Evolutionary conservation across 345 rosid species (phyloP), one percentile per base, ranked within the genome.

Genomic region (Microcos paniculata): DNA sequence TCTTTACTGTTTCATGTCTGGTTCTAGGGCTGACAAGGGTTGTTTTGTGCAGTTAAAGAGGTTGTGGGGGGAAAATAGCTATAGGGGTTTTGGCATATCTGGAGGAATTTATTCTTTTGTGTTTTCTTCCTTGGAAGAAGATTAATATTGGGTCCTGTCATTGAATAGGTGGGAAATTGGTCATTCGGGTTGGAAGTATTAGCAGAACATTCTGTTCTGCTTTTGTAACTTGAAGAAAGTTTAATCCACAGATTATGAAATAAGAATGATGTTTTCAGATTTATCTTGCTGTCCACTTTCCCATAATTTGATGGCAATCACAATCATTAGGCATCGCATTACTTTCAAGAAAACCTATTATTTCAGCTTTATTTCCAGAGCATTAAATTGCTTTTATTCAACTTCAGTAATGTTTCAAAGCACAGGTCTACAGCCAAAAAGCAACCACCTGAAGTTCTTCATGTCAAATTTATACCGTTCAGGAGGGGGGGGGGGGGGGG

Each of bases 1-100:
- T 96, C 90, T 88, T 96, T 77, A 70, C 85, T 30, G 88, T 88
- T 62, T 86, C 97, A 0, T 93, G 97, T 80, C 69, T 89, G 75
- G 96, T 90, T 81, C 84, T 96, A 6, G 99, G 88, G 0, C 77
- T 93, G 79, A 92, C 90, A 15, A 92, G 97, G 78, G 76, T 92
- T 16, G 82, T 91, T 79, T 83, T 93, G 78, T 96, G 99, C 76
- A 79, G 75, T 76, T 93, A 85, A 79, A 35, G 8, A 23, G 2
- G 2, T 26, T 12, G 2, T 14, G 19, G 16, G 52, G 15, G 2
- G 15, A 11, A n/a, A n/a, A n/a, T n/a, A n/a, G n/a, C n/a, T 45
- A 15, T 45, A 1, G 38, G 38, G 18, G 7, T 51, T 67, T 67
- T 46, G 55, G 55, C 55, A 8, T 40, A 3, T 21, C 21, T n/a